Conservation (phyloP, 2,329 filamentous ascomycete genomes). For the Thelonectria olida region DNA sequence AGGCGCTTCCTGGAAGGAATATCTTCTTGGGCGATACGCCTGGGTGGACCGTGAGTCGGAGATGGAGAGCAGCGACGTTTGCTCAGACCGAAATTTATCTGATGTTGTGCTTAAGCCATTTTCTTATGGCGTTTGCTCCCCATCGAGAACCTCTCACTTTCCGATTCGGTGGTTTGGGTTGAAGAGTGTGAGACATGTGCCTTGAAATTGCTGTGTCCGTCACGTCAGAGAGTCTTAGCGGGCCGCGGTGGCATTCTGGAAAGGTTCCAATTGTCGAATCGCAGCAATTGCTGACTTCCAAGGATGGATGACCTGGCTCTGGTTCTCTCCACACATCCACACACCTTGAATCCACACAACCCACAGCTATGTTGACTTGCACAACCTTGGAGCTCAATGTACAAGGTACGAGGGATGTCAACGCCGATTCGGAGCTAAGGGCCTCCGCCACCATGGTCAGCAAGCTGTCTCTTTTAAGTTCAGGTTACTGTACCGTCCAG, state of each 20-base stretch:
- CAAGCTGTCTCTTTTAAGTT: slow-evolving; percentile 13
- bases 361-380: slow-evolving; percentile 17
- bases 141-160: slow-evolving; percentile 15
- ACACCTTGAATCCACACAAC: slow-evolving; percentile 18
- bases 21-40: slow-evolving; percentile 32
- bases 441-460: slow-evolving; percentile 19
- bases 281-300: too few relatives aligned
- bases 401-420: not conserved
- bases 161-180: slow-evolving; percentile 24
- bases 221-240: slow-evolving; percentile 40
- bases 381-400: slow-evolving; percentile 7
- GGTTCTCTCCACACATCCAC: slow-evolving; percentile 17
- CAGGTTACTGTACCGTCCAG: slow-evolving; percentile 8
- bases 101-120: slow-evolving; percentile 23
- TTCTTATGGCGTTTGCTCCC: slow-evolving; percentile 12
- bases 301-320: slow-evolving; percentile 25
- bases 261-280: slow-evolving; percentile 44
- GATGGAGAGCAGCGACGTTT: slow-evolving; percentile 1
- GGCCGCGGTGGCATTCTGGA: slow-evolving; percentile 39
- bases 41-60: not conserved
- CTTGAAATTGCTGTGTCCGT: slow-evolving; percentile 36
- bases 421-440: slow-evolving; percentile 18
- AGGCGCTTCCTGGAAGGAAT: not conserved
- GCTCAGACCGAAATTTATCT: slow-evolving; percentile 28
- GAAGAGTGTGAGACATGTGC: slow-evolving; percentile 32